Percentiles rank a stretch among this genome's conserved stretches.
phyloP scores from a whole-genome alignment of 106 monocot species.

The Allium cepa region DNA sequence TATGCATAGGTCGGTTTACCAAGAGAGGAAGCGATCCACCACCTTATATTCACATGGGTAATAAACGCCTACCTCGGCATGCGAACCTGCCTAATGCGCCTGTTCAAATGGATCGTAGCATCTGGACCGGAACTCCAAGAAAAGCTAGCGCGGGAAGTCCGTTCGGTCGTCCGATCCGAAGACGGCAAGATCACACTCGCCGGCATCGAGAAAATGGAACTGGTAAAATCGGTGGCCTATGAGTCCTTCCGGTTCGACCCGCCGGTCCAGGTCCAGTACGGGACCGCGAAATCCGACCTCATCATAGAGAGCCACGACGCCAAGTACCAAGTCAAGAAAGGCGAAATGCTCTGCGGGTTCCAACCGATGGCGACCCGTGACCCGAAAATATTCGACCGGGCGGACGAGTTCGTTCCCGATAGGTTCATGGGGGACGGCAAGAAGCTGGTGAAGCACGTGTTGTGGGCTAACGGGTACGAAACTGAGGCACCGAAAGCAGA shows the following conservation, averaged over 20 bases:
- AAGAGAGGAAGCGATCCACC: conserved; percentile 44
- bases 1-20: conserved; percentile 17
- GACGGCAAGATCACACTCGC: conserved; percentile 21
- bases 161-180: conserved; percentile 8
- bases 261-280: conserved; percentile 40
- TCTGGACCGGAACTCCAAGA: conserved; percentile 15
- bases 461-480: conserved; percentile 74
- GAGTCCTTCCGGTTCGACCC: conserved; percentile 50
- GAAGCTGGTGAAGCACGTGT: conserved; percentile 42
- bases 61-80: conserved; percentile 45
- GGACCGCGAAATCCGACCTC: conserved; percentile 33
- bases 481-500: conserved; percentile 29
- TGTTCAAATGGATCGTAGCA: conserved; percentile 22
- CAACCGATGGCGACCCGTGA: conserved; percentile 44
- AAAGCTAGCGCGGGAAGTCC: conserved; percentile 25
- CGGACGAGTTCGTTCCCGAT: conserved; percentile 55
- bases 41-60: conserved; percentile 35
- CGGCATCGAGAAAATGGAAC: conserved; percentile 39
- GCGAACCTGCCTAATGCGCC: conserved; percentile 27
- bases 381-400: conserved; percentile 18
- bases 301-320: conserved; percentile 50
- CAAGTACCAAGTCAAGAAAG: conserved; percentile 28
- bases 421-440: conserved; percentile 45
- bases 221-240: conserved; percentile 39
- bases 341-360: conserved; percentile 49